Percentiles rank a stretch among this genome's conserved stretches.
These are phyloP conservation scores for Ascoidea asiatica DNA, from an alignment of 805 yeast species.

Conservation along the genomic window DNA sequence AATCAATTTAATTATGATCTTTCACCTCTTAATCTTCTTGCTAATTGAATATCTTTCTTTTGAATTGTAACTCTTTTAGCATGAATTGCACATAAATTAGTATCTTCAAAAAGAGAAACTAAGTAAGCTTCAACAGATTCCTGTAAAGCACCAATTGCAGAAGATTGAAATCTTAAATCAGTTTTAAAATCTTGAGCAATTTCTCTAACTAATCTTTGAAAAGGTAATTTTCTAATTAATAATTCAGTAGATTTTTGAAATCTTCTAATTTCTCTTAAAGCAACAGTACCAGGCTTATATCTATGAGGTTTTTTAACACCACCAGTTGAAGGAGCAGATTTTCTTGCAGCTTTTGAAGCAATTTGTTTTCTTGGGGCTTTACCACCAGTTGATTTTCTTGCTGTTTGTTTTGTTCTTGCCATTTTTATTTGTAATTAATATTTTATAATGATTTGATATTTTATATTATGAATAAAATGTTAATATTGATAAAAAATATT, in stretches of 20 bases:
- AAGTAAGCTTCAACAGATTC: conserved; percentile 98
- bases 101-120: conserved; percentile 92
- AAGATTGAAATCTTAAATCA: conserved; percentile 91
- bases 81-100: conserved; percentile 96
- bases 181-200: conserved; percentile 91
- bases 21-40: conserved; percentile 96
- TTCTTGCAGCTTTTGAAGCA: conserved; percentile 89
- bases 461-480: too few relatives aligned
- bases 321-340: conserved; percentile 83
- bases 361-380: conserved; percentile 91
- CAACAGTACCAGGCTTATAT: conserved; percentile 96
- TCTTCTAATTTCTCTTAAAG: conserved; percentile 93
- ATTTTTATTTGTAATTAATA: too few relatives aligned
- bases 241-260: conserved; percentile 94
- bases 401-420: conserved; percentile 93
- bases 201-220: conserved; percentile 94
- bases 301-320: conserved; percentile 94
- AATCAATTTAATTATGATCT: conserved; percentile 43
- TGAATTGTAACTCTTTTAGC: conserved; percentile 98
- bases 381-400: conserved; percentile 93
- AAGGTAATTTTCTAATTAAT: conserved; percentile 90
- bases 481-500: too few relatives aligned
- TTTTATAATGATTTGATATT: too few relatives aligned
- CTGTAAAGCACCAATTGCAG: conserved; percentile 95
- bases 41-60: conserved; percentile 96